Evolutionary conservation across 495 filamentous ascomycete genomes (phyloP).

Genomic region (Neurospora sublineolata): DNA sequence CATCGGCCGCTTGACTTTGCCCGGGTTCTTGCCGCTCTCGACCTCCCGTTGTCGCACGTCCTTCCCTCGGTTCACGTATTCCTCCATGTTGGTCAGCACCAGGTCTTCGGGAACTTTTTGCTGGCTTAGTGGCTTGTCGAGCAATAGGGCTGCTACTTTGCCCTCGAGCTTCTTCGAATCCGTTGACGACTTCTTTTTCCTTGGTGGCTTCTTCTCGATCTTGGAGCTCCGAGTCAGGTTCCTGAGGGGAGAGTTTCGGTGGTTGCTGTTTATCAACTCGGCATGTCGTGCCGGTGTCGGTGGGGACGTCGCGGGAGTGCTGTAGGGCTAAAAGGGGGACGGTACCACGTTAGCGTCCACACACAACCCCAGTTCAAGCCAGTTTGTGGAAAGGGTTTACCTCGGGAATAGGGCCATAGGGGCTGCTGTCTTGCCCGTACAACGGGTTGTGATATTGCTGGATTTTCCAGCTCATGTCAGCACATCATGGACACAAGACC

Average conservation of each 20-base stretch:
- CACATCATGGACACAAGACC: not conserved
- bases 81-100: conserved; percentile 62
- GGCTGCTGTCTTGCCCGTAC: conserved; percentile 24
- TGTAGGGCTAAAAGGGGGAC: conserved; percentile 27
- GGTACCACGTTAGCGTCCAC: conserved; percentile 6
- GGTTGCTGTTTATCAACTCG: conserved; percentile 19
- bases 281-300: conserved; percentile 30
- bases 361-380: not conserved
- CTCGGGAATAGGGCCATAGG: conserved; percentile 20
- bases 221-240: conserved; percentile 13
- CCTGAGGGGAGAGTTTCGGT: conserved; percentile 6
- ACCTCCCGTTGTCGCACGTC: conserved; percentile 58
- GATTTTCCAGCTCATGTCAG: conserved; percentile 4
- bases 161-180: not conserved
- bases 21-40: conserved; percentile 51
- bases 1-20: conserved; percentile 84
- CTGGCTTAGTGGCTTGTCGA: conserved; percentile 63
- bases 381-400: conserved; percentile 2
- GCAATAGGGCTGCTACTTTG: conserved; percentile 38
- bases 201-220: conserved; percentile 25
- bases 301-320: conserved; percentile 39
- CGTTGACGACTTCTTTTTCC: conserved; percentile 26
- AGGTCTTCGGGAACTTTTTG: conserved; percentile 43
- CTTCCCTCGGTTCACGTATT: conserved; percentile 61
- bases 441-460: conserved; percentile 26